phyloP scores from a whole-genome alignment of 768 basidiomycete genomes.

The Podaxis carcinomalis region DNA sequence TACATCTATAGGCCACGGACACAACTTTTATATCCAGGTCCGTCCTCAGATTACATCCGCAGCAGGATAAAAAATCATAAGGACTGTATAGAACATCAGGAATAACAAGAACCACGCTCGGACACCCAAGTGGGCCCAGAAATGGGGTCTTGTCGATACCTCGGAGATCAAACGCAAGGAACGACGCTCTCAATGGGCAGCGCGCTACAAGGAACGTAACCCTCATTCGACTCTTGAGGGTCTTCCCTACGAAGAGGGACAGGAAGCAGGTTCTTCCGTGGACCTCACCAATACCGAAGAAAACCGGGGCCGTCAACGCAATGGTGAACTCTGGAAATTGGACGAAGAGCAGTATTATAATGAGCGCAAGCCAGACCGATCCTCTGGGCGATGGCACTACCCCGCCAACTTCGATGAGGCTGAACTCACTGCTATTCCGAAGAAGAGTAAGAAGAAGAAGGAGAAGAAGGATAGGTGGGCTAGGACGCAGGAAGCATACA shows the following conservation, averaged over 20 bases:
- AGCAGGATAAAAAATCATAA: not conserved
- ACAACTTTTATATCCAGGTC: constrained; percentile 93
- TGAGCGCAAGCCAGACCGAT: constrained; percentile 34
- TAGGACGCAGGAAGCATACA: constrained; percentile 81
- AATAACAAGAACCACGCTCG: constrained; percentile 92
- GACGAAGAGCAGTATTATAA: constrained; percentile 78
- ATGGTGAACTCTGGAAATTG: constrained; percentile 65
- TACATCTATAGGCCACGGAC: constrained; percentile 62
- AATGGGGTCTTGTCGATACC: constrained; percentile 85
- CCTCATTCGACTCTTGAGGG: constrained; percentile 65
- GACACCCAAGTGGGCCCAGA: constrained; percentile 94
- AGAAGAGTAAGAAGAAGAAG: constrained; percentile 58
- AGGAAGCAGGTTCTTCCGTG: constrained; percentile 44
- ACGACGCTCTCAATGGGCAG: constrained; percentile 83
- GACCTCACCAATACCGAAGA: constrained; percentile 35
- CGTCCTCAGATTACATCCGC: constrained; percentile 4
- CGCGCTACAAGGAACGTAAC: constrained; percentile 79
- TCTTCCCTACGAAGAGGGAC: constrained; percentile 76
- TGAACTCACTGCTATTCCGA: constrained; percentile 31
- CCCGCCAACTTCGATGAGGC: constrained; percentile 80
- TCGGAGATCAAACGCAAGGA: constrained; percentile 74
- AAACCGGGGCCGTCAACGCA: constrained; percentile 27
- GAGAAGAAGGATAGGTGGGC: constrained; percentile 88
- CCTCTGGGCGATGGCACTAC: constrained; percentile 74
- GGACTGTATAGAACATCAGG: constrained; percentile 67